Evolutionary conservation across 495 filamentous ascomycete genomes (phyloP), one percentile per base, ranked within the genome.

Genomic region (Penicillium diatomitis): DNA sequence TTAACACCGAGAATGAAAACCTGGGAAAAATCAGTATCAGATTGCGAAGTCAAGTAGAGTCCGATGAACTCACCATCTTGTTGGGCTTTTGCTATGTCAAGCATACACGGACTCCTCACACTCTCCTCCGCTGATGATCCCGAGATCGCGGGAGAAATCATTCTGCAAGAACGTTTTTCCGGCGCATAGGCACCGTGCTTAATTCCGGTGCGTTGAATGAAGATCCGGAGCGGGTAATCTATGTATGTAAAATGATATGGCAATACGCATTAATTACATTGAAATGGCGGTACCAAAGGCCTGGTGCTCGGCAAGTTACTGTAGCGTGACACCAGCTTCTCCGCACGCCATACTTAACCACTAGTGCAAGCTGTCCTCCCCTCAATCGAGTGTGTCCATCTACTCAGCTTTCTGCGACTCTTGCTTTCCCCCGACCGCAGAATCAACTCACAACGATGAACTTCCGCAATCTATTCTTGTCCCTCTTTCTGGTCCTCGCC

Each of bases 1-100:
- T 84, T 88, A 66, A 84, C 72, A 55, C 87, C 86, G 51, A 91
- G 78, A 52, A 98, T 84, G 72, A 89, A 81, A 63, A 92, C 87
- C 92, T 73, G 48, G 29, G 28, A 38, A 34, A 30, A 37, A 29
- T 33, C 4, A 44, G 29, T 8, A 41, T 28, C 12, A n/a, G 6
- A 0, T 41, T 36, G 35, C 28, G 2, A 5, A 9, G 45, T 20
- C 4, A 31, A 48, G 32, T 6, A 5, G 7, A 9, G 31, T 20
- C 20, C 20, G 20, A 20, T 3, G 32, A 31, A n/a, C 9, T 11
- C 60, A 72, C 69, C 69, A 72, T 72, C 36, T 55, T 70, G 58
- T 41, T 44, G n/a, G 32, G 40, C 46, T 12, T 33, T 20, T 20
- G 20, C 20, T 20, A 20, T 0, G 20, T 20, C 20, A 20, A 20